These are phyloP conservation scores for Boletellus ananiceps DNA, from an alignment of 768 basidiomycete species.

Conservation along the genomic window DNA sequence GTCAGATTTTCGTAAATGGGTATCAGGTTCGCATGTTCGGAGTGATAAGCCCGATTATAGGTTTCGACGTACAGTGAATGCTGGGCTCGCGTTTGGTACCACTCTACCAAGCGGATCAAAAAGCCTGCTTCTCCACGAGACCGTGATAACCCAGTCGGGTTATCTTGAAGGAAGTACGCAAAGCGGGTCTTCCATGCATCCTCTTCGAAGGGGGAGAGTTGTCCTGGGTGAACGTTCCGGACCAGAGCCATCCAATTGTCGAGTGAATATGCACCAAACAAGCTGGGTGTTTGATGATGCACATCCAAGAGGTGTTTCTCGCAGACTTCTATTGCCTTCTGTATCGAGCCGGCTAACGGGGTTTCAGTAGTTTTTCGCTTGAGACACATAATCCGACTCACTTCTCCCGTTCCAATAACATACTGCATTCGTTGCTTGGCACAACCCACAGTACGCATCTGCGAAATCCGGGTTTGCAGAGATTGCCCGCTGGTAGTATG, in stretches of 20 bases:
- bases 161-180: conserved; percentile 25
- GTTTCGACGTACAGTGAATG: conserved; percentile 38
- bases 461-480: conserved; percentile 39
- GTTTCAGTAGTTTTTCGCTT: conserved; percentile 6
- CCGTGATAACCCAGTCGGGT: conserved; percentile 15
- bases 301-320: conserved; percentile 34
- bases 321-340: conserved; percentile 34
- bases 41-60: conserved; percentile 28
- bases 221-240: conserved; percentile 23
- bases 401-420: conserved; percentile 44
- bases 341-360: conserved; percentile 32
- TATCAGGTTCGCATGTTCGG: conserved; percentile 11
- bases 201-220: conserved; percentile 24
- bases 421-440: conserved; percentile 41
- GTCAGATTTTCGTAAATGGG: conserved; percentile 5
- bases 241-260: conserved; percentile 38
- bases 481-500: conserved; percentile 43
- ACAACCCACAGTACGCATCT: conserved; percentile 47
- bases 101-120: conserved; percentile 42
- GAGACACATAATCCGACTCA: conserved; percentile 13
- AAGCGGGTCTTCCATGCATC: conserved; percentile 32
- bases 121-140: conserved; percentile 39
- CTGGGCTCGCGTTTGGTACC: conserved; percentile 40
- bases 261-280: conserved; percentile 24
- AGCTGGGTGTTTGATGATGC: conserved; percentile 29